phyloP scores from a whole-genome alignment of 1,284 basidiomycete genomes.

The Marasmius oreades region DNA sequence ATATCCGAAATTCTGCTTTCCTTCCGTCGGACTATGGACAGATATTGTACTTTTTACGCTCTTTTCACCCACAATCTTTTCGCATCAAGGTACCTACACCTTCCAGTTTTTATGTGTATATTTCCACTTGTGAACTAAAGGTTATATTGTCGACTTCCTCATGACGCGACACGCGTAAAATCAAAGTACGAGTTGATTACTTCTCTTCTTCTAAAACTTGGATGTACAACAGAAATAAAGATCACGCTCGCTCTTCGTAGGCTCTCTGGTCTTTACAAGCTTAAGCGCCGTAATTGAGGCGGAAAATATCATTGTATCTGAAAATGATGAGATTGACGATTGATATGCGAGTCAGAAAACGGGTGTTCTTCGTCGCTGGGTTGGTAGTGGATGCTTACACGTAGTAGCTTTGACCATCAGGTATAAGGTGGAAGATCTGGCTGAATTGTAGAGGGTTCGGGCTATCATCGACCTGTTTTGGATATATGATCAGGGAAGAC shows the following conservation, averaged over 20 bases:
- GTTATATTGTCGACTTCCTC: too few species aligned
- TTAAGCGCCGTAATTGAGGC: conserved; percentile 62
- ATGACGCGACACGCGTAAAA: too few species aligned
- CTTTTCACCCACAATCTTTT: too few species aligned
- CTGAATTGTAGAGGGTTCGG: conserved; percentile 82
- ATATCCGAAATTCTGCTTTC: neutral
- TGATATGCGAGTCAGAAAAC: neutral
- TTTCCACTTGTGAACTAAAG: too few species aligned
- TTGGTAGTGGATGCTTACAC: conserved; percentile 53
- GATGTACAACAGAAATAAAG: too few species aligned
- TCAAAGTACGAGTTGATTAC: too few species aligned
- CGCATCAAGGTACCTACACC: too few species aligned
- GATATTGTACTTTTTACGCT: too few species aligned
- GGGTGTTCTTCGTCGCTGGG: neutral
- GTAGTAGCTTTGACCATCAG: conserved; percentile 77
- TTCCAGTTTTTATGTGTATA: too few species aligned
- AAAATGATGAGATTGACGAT: neutral
- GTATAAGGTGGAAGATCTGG: conserved; percentile 89
- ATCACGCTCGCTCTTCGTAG: too few species aligned
- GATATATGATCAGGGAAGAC: conserved; percentile 11
- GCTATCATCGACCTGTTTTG: conserved; percentile 71
- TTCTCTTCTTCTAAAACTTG: too few species aligned
- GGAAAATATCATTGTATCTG: conserved; percentile 88
- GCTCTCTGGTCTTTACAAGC: neutral
- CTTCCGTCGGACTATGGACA: too few species aligned